Base-by-base conservation (phyloP, 2,329 filamentous ascomycete genomes). In the Lithohypha guttulata region DNA sequence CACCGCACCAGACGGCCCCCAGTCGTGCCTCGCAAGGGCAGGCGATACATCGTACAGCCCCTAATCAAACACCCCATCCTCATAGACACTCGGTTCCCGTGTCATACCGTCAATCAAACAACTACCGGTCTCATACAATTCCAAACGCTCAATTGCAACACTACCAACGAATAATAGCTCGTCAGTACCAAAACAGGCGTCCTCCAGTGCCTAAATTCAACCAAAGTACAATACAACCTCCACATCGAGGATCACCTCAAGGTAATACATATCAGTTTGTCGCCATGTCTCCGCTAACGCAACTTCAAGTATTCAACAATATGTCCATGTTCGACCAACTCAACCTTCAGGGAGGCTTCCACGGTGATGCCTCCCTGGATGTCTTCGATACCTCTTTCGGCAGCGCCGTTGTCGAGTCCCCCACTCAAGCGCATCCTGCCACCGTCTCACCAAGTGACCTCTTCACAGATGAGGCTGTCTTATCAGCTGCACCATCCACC, bases 381-480 rank as follows among this genome's bases (percentile, higher is more conserved):
- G 35, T 48, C 29, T 20, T 52, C 28, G 38, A 43, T 25, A 29
- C 41, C 26, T 37, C 30, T 33, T 46, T 46, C 41, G 44, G 43
- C 17, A 25, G 39, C 25, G 36, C 27, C 20, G 29, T 43, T 30
- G 40, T 41, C 35, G 40, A 35, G 20, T 41, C 39, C 33, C 25
- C 34, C n/a, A 42, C 30, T 26, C 29, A 37, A 23, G 41, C 23
- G 42, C 44, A 43, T 30, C 37, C 42, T 43, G 71, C 69, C 51
- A 91, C 84, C 32, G 73, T 93, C 44, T 93, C 84, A 45, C 84
- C 84, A 18, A 77, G 81, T 57, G 83, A 91, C 52, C 67, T 91
- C 49, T 61, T 77, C 43, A 68, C 83, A 49, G 72, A 74, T 49
- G 79, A 77, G 56, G 43, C 42, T 14, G 40, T 49, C 37, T 45